Evolutionary conservation across 257 asterid species (phyloP), one percentile per base, ranked within the genome.

Genomic region (Rubia yunnanensis): DNA sequence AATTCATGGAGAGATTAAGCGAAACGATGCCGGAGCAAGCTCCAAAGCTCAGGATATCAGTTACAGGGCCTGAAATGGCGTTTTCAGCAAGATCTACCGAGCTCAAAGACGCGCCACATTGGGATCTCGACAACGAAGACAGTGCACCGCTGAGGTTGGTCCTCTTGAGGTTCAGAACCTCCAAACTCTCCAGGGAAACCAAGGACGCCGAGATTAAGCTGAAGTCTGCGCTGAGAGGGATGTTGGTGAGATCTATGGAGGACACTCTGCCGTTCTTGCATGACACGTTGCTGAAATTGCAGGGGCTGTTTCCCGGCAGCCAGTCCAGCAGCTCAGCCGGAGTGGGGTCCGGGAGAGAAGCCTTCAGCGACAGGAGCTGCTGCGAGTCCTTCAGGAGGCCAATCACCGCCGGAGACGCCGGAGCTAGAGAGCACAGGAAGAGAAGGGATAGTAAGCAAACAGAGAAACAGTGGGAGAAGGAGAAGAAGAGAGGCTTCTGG

Each of bases 21-120:
- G 38, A 67, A 4, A 13, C 52, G 66, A 92, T 75, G 64, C 76
- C 73, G 23, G 97, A 71, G 78, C 99, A 92, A 56, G 64, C 72
- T 11, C 78, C 84, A 31, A 92, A 76, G 27, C 77, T 66, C 10
- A 83, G 58, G 38, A 89, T 54, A 67, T 87, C 96, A 35, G 84
- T 48, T 27, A 83, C 57, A 0, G 88, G 82, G 3, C 99, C 97
- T 10, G 99, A 80, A 72, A 92, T 66, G 65, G 74, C 54, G 74
- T 92, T 92, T 26, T 61, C 88, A 15, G 99, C 78, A 66, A 92
- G 97, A 92, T 92, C 99, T 77, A 92, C 11, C 0, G 73, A 73
- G 38, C 46, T 71, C 22, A 92, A 60, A 8, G 64, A 41, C 26
- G 46, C 57, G 13, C 69, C 41, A 65, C 99, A 89, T 30, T 84